These are phyloP conservation scores for Musa troglodytarum DNA, from an alignment of 176 grass and related monocot genomes.

Conservation along the genomic window DNA sequence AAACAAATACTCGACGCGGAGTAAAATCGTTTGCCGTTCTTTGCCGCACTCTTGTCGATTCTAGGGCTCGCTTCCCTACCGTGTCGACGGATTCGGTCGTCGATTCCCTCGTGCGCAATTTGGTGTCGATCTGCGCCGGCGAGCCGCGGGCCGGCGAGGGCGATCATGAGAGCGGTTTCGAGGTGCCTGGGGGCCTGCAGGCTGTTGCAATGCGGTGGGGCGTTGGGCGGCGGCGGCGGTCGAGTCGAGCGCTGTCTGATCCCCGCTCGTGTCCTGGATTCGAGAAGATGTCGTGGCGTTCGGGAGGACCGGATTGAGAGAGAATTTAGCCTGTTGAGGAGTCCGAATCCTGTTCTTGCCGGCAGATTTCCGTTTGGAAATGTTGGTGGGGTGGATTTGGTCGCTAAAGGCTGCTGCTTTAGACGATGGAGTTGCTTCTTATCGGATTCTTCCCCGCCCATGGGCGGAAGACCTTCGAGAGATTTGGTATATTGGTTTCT, in stretches of 20 bases:
- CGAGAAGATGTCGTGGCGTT: constrained; percentile 1
- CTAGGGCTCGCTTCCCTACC: neutral
- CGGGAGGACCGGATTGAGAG: constrained; percentile 18
- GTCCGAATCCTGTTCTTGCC: neutral
- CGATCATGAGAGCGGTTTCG: constrained; percentile 30
- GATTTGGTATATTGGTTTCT: constrained; percentile 24
- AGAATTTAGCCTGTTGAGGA: neutral
- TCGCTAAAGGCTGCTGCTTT: constrained; percentile 11
- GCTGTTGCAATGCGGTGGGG: constrained; percentile 10
- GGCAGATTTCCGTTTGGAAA: neutral
- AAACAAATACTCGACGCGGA: too few species aligned
- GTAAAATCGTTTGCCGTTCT: too few species aligned
- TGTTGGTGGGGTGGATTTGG: neutral
- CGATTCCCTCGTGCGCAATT: neutral
- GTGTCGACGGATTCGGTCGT: neutral
- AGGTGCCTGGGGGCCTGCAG: constrained; percentile 24
- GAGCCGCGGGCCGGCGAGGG: neutral
- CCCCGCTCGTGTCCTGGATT: constrained; percentile 18
- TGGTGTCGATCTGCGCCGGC: neutral
- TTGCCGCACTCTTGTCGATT: neutral
- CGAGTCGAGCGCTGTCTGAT: constrained; percentile 15
- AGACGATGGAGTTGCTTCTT: constrained; percentile 21
- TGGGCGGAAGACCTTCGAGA: constrained; percentile 19
- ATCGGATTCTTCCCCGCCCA: constrained; percentile 19
- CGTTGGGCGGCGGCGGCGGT: neutral